Evolutionary conservation across 2,329 filamentous ascomycete genomes (phyloP).

Genomic region (Cytospora chrysosperma): DNA sequence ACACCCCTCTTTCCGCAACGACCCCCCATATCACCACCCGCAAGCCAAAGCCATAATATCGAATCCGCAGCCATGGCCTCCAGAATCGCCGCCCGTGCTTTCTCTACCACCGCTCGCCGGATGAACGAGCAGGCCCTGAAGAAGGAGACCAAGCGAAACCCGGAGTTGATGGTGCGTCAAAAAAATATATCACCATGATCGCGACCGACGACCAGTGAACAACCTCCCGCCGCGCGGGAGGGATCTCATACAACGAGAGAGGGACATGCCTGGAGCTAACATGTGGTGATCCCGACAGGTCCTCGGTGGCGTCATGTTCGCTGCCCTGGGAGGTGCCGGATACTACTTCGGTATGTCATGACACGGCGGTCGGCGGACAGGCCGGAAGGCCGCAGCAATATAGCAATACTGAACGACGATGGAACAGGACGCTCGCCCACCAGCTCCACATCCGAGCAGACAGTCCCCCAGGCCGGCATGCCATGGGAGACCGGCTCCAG

Average conservation of each 20-base stretch:
- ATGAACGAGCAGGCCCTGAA: constrained; percentile 51
- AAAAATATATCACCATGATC: constrained; percentile 19
- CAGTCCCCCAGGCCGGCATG: constrained; percentile 74
- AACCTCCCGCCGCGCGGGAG: not conserved
- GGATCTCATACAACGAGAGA: not conserved
- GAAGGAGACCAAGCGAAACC: constrained; percentile 57
- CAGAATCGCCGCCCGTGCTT: constrained; percentile 54
- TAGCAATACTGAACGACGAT: constrained; percentile 14
- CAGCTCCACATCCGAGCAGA: constrained; percentile 74
- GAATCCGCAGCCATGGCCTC: constrained; percentile 51
- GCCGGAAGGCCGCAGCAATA: too few relatives aligned
- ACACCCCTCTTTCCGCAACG: constrained; percentile 25
- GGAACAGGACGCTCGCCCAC: constrained; percentile 77
- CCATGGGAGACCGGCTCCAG: constrained; percentile 77
- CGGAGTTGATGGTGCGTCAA: constrained; percentile 47
- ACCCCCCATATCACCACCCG: constrained; percentile 15
- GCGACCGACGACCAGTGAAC: not conserved
- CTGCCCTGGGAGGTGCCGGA: constrained; percentile 82
- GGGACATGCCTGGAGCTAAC: constrained; percentile 25
- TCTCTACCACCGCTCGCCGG: constrained; percentile 54
- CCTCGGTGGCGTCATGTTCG: constrained; percentile 86
- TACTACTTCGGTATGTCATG: constrained; percentile 74
- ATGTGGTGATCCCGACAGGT: constrained; percentile 56
- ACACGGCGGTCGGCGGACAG: not conserved
- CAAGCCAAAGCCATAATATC: constrained; percentile 6